Base-by-base conservation (phyloP, 192 early-diverging fungal genomes). In the Coemansia aciculifera region DNA sequence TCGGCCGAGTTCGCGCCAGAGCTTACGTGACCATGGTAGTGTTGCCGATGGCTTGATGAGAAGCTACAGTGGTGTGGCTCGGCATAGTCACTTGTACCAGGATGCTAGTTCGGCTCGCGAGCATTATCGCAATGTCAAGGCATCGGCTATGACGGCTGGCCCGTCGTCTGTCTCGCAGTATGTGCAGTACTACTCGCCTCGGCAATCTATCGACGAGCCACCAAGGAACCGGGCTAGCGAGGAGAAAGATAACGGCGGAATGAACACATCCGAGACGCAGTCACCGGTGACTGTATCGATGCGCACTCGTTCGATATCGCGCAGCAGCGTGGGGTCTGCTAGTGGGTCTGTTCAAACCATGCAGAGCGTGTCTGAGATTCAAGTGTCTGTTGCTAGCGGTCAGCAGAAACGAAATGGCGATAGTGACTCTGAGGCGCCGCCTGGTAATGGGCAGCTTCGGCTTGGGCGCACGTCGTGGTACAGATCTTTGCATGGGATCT, bases 401-500 rank as follows among this genome's bases (percentile, higher is more conserved):
- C 48, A 66, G 15, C 51, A 48, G 63, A 64, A 17, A 2, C 44
- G 34, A 21, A 27, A 27, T 27, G 27, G 27, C 27, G 27, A 27
- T 2, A 27, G 27, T 2, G 27, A 27, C 27, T 1, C 27, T 27
- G 32, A 29, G 2, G 19, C 31, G 29, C 48, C 66, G 9, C 66
- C 72, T 27, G 60, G 40, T 7, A 52, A 57, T 43, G 62, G 46
- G 17, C 66, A 56, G 42, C 34, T 64, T 24, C 64, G 78, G 3
- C 49, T 75, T 31, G 79, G 74, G 7, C 74, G 68, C 31, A 73
- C 74, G 4, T 52, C 60, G 8, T 81, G 79, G 79, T 81, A 81
- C 66, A 67, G 79, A 21, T 76, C 79, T 24, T 32, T 81, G 46
- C 79, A 81, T 34, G 79, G 79, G 1, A 76, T 81, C 29, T 81